These are phyloP conservation scores for Penicillium sp. DNA, from an alignment of 2,329 filamentous ascomycete species.

Conservation along the genomic window DNA sequence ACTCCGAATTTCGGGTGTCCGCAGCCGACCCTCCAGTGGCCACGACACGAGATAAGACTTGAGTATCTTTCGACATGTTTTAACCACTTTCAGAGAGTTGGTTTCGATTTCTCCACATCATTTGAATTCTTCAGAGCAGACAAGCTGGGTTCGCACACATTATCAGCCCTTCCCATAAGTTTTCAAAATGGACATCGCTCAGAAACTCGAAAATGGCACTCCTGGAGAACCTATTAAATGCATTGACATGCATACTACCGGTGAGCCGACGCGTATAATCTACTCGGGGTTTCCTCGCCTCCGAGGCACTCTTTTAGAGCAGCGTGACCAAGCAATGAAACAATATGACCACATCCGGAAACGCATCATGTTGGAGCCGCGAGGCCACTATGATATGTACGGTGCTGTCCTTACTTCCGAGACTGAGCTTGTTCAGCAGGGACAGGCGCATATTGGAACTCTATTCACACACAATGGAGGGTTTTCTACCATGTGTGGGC, in stretches of 20 bases:
- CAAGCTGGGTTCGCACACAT: too few relatives aligned
- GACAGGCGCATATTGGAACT: conserved; percentile 53
- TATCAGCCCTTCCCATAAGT: too few relatives aligned
- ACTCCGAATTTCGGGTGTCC: background rate
- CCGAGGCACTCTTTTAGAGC: conserved; percentile 46
- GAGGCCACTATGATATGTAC: conserved; percentile 58
- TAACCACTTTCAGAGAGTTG: background rate
- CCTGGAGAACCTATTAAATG: conserved; percentile 30
- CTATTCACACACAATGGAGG: conserved; percentile 55
- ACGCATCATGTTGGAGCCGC: conserved; percentile 52
- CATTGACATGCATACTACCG: conserved; percentile 54
- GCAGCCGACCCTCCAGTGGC: background rate
- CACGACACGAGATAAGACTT: background rate
- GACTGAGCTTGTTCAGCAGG: conserved; percentile 47
- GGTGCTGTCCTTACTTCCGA: conserved; percentile 51
- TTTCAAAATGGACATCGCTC: conserved; percentile 6
- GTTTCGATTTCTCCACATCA: background rate
- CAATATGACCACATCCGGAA: conserved; percentile 49
- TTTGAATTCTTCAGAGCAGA: background rate
- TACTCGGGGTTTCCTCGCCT: conserved; percentile 46
- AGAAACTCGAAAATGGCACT: conserved; percentile 8
- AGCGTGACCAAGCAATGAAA: conserved; percentile 44
- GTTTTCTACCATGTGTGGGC: conserved; percentile 57
- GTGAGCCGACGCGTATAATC: conserved; percentile 55
- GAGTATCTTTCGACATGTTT: too few relatives aligned